Conservation (phyloP, 1,284 basidiomycete species). For the Apiotrichum veenhuisii region DNA sequence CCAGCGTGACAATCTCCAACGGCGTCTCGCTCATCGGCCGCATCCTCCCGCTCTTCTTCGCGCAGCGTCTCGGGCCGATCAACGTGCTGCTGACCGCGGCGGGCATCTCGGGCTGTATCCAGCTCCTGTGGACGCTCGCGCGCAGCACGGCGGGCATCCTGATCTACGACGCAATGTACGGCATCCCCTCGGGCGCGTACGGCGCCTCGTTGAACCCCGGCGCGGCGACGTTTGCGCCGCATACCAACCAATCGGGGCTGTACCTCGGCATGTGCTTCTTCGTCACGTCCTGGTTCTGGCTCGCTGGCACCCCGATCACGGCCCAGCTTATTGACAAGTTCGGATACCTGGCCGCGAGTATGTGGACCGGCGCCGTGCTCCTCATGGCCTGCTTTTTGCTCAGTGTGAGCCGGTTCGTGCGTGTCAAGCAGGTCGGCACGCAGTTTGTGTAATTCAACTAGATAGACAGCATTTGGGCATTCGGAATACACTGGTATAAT, state of each 20-base stretch:
- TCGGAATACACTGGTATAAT: not conserved
- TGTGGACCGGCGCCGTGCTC: slow-evolving; percentile 32
- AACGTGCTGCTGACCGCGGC: slow-evolving; percentile 31
- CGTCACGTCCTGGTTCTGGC: slow-evolving; percentile 33
- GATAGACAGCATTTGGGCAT: not conserved
- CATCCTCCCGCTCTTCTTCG: slow-evolving; percentile 34
- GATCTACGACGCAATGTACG: slow-evolving; percentile 33
- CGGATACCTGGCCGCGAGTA: slow-evolving; percentile 27
- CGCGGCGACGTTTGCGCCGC: slow-evolving; percentile 31
- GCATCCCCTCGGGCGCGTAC: slow-evolving; percentile 30
- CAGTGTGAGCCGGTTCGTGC: slow-evolving; percentile 1
- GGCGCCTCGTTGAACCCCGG: slow-evolving; percentile 32
- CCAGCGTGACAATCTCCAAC: slow-evolving; percentile 31
- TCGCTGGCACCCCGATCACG: slow-evolving; percentile 31
- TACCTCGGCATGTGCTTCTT: slow-evolving; percentile 39
- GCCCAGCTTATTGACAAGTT: slow-evolving; percentile 29
- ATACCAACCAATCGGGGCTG: slow-evolving; percentile 30
- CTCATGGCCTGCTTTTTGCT: slow-evolving; percentile 2
- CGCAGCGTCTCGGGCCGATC: slow-evolving; percentile 33
- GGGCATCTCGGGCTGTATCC: slow-evolving; percentile 24
- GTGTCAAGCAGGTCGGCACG: slow-evolving; percentile 13
- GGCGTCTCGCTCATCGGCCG: slow-evolving; percentile 36
- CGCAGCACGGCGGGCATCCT: slow-evolving; percentile 21
- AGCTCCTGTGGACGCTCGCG: slow-evolving; percentile 32
- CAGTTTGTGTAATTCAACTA: slow-evolving; percentile 7